Evolutionary conservation across 2,329 filamentous ascomycete genomes (phyloP).

Genomic region (Scedosporium dehoogii): DNA sequence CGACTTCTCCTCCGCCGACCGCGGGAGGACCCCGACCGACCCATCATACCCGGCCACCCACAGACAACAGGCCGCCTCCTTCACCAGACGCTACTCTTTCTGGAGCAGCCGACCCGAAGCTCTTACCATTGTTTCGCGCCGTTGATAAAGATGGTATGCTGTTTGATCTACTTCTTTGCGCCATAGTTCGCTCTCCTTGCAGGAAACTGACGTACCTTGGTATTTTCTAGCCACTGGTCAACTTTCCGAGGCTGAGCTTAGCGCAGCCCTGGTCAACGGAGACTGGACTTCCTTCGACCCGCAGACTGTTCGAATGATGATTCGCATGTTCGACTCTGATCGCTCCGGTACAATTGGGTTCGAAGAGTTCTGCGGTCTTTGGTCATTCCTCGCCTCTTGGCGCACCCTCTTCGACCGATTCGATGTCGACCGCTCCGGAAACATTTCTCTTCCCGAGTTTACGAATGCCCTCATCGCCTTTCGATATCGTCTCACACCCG

Average conservation of each 20-base stretch:
- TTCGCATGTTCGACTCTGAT: constrained; percentile 97
- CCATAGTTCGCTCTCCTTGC: neutral
- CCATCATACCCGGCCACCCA: constrained; percentile 40
- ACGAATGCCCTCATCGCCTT: constrained; percentile 84
- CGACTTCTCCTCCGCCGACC: constrained; percentile 41
- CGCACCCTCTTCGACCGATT: constrained; percentile 91
- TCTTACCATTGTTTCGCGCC: constrained; percentile 79
- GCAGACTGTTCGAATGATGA: constrained; percentile 97
- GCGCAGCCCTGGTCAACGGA: constrained; percentile 85
- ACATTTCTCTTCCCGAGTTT: constrained; percentile 80
- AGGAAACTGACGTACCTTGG: neutral
- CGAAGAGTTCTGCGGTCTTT: constrained; percentile 91
- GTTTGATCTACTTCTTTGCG: neutral
- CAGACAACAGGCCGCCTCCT: constrained; percentile 53
- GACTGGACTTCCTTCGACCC: constrained; percentile 92
- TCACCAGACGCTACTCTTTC: constrained; percentile 42
- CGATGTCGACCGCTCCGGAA: constrained; percentile 76
- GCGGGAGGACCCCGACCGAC: constrained; percentile 30
- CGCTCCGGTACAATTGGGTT: constrained; percentile 84
- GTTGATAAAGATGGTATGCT: constrained; percentile 73
- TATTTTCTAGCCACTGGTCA: constrained; percentile 56
- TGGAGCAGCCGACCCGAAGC: constrained; percentile 52
- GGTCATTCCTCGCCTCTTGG: constrained; percentile 94
- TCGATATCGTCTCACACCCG: constrained; percentile 77
- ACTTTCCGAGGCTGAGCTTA: constrained; percentile 77